phyloP scores from a whole-genome alignment of 352 stramenopile genomes.

The Globisporangium camurandrum region DNA sequence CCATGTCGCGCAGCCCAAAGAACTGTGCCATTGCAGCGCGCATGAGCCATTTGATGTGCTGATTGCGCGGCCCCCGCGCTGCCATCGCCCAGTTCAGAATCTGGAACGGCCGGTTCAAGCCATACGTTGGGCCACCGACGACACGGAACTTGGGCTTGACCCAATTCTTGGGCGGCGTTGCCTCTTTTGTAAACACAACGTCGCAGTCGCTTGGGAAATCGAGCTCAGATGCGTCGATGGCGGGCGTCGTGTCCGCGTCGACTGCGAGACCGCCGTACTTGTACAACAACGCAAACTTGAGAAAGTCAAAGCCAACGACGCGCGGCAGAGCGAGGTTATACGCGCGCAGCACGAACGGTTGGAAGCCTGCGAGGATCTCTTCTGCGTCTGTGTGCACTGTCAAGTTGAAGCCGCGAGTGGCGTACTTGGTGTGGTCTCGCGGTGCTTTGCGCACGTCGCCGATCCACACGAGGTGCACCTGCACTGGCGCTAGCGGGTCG shows the following conservation, averaged over 20 bases:
- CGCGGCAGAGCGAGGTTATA: conserved; percentile 6
- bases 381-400: conserved; percentile 7
- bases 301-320: conserved; percentile 11
- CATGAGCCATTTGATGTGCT: conserved; percentile 11
- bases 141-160: conserved; percentile 4
- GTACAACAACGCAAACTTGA: conserved; percentile 16
- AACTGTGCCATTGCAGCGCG: conserved; percentile 9
- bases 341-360: not conserved
- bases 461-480: conserved; percentile 14
- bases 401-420: conserved; percentile 5
- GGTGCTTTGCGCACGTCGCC: conserved; percentile 4
- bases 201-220: conserved; percentile 5
- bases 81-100: conserved; percentile 18
- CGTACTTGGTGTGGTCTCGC: not conserved
- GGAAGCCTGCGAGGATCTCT: conserved; percentile 11
- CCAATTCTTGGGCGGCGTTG: not conserved
- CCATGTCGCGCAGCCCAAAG: conserved; percentile 10
- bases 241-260: conserved; percentile 12
- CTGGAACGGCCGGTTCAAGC: conserved; percentile 11
- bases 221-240: conserved; percentile 1
- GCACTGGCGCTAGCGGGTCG: not conserved
- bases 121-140: conserved; percentile 1
- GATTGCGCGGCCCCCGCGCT: conserved; percentile 4
- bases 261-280: conserved; percentile 11
- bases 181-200: conserved; percentile 14